phyloP scores from a whole-genome alignment of 2,329 filamentous ascomycete species.

The Exophiala aquamarina region DNA sequence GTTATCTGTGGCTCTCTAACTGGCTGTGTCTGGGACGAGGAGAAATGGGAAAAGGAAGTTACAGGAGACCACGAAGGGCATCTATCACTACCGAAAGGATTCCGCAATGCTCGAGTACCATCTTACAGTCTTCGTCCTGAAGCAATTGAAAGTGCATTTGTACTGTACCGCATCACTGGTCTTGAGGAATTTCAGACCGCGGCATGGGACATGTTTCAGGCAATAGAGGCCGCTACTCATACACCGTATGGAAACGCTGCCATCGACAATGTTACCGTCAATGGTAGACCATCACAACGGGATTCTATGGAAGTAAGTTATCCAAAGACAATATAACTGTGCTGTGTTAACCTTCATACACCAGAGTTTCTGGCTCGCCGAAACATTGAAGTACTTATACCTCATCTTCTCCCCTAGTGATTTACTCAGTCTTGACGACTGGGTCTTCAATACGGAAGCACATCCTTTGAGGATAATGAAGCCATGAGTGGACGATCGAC shows the following conservation, averaged over 20 bases:
- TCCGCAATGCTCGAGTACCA: slow-evolving; percentile 13
- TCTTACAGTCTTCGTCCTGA: slow-evolving; percentile 58
- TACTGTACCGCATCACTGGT: slow-evolving; percentile 61
- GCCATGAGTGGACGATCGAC: no score
- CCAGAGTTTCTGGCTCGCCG: slow-evolving; percentile 44
- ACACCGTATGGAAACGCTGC: slow-evolving; percentile 62
- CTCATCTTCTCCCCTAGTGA: slow-evolving; percentile 43
- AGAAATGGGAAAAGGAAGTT: slow-evolving; percentile 8
- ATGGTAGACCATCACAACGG: slow-evolving; percentile 17
- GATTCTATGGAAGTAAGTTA: slow-evolving; percentile 11
- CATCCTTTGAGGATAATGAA: slow-evolving; percentile 33
- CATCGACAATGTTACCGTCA: slow-evolving; percentile 55
- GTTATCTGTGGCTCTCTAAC: slow-evolving; percentile 38
- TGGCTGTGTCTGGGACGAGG: slow-evolving; percentile 54
- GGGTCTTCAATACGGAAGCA: slow-evolving; percentile 45
- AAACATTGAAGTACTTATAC: slow-evolving; percentile 47
- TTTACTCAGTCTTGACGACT: slow-evolving; percentile 42
- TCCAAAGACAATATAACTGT: no score
- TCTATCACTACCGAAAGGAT: slow-evolving; percentile 23
- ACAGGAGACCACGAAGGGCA: slow-evolving; percentile 17
- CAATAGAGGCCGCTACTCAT: slow-evolving; percentile 43
- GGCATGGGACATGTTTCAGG: slow-evolving; percentile 51
- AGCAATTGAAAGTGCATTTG: slow-evolving; percentile 60
- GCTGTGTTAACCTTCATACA: no score
- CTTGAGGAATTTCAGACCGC: slow-evolving; percentile 46